Evolutionary conservation across 768 basidiomycete species (phyloP).

Genomic region (Tremella fuciformis): DNA sequence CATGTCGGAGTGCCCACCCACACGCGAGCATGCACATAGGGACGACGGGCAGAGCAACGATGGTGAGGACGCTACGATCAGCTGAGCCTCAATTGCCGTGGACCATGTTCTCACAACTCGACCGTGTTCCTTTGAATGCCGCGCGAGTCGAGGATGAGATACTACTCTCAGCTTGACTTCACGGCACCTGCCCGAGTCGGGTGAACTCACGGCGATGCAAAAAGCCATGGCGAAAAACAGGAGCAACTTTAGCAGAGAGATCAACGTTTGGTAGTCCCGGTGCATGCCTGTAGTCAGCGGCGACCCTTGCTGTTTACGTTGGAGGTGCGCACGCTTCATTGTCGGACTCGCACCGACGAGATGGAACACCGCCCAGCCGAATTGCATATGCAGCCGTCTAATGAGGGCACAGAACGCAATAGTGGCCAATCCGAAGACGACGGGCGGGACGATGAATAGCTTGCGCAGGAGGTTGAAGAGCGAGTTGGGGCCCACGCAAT

Average conservation of each 20-base stretch:
- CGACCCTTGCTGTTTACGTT: background rate
- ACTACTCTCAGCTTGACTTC: constrained; percentile 13
- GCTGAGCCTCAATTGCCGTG: background rate
- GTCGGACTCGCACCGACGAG: constrained; percentile 36
- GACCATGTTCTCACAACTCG: constrained; percentile 28
- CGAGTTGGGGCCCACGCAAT: constrained; percentile 30
- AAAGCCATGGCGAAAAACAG: constrained; percentile 39
- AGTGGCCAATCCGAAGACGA: constrained; percentile 33
- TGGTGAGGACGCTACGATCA: constrained; percentile 32
- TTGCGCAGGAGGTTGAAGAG: constrained; percentile 27
- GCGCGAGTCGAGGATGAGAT: constrained; percentile 31
- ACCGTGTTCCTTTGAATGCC: constrained; percentile 18
- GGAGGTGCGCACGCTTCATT: constrained; percentile 33
- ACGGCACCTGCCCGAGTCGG: background rate
- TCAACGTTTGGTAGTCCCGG: constrained; percentile 35
- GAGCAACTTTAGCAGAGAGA: constrained; percentile 35
- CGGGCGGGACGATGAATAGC: constrained; percentile 37
- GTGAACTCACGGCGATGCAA: constrained; percentile 34
- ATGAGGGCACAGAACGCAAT: constrained; percentile 23
- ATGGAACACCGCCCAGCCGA: constrained; percentile 39
- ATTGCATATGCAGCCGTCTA: constrained; percentile 23
- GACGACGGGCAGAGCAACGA: constrained; percentile 32
- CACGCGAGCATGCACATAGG: constrained; percentile 26
- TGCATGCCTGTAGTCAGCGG: constrained; percentile 23
- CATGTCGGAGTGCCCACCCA: constrained; percentile 37